phyloP scores from a whole-genome alignment of 305 asterid species.

The Coffea humblotiana region DNA sequence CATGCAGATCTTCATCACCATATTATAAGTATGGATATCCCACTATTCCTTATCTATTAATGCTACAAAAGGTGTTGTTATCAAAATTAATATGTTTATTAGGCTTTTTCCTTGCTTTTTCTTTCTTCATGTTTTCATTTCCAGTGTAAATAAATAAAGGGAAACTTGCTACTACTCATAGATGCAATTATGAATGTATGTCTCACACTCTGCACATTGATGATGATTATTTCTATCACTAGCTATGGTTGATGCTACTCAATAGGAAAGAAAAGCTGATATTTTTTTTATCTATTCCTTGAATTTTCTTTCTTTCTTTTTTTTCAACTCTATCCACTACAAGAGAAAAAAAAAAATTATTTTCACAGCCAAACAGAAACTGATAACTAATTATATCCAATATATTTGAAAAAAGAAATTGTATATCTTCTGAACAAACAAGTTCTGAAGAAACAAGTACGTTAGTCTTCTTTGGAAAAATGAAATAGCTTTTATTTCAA shows the following conservation, averaged over 20 bases:
- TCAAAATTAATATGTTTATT: neutral
- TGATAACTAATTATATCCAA: neutral
- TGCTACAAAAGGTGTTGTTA: neutral
- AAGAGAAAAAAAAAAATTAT: no score
- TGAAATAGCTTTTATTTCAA: neutral
- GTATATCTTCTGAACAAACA: neutral
- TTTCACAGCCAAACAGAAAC: neutral
- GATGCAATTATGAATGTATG: neutral
- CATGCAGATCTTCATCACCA: neutral
- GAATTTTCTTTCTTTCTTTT: neutral
- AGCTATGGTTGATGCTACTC: neutral
- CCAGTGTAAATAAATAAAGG: constrained; percentile 3
- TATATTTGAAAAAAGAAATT: neutral
- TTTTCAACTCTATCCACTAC: neutral
- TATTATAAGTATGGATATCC: neutral
- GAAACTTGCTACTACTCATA: neutral
- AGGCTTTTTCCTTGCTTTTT: neutral
- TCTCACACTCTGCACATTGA: neutral
- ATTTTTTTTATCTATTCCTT: no score
- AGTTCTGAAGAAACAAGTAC: neutral
- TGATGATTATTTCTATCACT: neutral
- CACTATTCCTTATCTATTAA: neutral
- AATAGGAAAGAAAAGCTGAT: neutral
- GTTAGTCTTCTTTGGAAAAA: neutral
- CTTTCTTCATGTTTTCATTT: neutral